A percentile compares a stretch with the other conserved stretches of the same genome.
phyloP scores from a whole-genome alignment of 257 asterid genomes.

The Orobanche coerulescens region DNA sequence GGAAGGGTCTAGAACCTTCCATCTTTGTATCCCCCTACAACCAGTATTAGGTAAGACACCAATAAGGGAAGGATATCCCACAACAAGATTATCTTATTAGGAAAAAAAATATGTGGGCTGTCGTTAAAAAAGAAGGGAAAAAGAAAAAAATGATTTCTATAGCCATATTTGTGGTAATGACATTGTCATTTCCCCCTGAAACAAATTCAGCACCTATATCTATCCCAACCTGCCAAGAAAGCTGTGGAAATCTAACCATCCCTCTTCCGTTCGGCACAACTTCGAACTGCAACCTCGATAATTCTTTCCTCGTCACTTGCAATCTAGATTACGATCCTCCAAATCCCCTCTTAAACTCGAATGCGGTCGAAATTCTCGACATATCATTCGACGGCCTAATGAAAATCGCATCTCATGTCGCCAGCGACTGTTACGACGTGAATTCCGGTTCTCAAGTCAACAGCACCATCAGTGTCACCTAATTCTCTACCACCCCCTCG shows the following conservation, averaged over 20 bases:
- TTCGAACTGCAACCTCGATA: conserved; percentile 14
- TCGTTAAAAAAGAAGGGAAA: too few species aligned
- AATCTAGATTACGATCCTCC: conserved; percentile 23
- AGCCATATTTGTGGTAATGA: neutral
- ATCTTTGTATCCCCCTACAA: too few species aligned
- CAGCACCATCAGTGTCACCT: too few species aligned
- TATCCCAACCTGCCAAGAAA: neutral
- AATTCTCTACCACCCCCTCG: too few species aligned
- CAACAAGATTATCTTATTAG: too few species aligned
- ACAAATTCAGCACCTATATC: neutral
- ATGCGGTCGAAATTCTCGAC: conserved; percentile 13
- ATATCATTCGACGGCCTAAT: conserved; percentile 21
- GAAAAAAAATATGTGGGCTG: too few species aligned
- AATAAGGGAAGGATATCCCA: too few species aligned
- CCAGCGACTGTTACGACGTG: conserved; percentile 21
- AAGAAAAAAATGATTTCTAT: conserved; percentile 17
- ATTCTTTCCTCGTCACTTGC: conserved; percentile 26
- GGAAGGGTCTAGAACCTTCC: too few species aligned
- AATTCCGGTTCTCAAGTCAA: neutral
- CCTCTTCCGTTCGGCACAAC: conserved; percentile 22
- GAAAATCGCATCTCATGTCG: conserved; percentile 16
- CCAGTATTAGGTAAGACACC: too few species aligned
- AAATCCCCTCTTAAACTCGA: conserved; percentile 20
- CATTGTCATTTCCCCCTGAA: neutral
- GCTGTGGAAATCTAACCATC: conserved; percentile 23